Evolutionary conservation across 2,329 filamentous ascomycete species (phyloP), one percentile per base, ranked within the genome.

Genomic region (Cercospora sesami): DNA sequence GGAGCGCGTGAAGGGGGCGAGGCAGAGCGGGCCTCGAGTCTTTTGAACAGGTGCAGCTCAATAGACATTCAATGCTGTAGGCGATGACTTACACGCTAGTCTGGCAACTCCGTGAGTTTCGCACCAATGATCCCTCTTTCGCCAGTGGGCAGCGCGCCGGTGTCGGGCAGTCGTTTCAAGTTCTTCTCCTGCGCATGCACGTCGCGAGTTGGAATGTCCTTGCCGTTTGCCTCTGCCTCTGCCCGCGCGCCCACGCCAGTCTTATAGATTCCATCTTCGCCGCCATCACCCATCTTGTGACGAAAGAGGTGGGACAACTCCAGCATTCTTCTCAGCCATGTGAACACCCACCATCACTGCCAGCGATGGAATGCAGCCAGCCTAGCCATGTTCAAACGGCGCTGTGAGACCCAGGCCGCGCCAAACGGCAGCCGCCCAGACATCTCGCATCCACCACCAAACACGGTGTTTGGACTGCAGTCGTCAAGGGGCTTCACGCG

Each of bases 271-370:
- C 48, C 36, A 31, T 59, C 28, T 23, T 23, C 10, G 28, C 55
- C 18, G 28, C 55, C 55, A 10, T 36, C 55, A 4, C 26, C 26
- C 55, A 30, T 23, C 23, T 8, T 28, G 23, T 28, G 48, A 14
- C 48, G 6, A 23, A 55, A 16, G 48, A 55, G 48, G 48, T 55
- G 48, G 48, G 48, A 30, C 48, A 28, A 14, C 48, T 28, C 48
- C 48, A 55, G 70, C 71, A 73, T 73, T 66, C 60, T 66, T 67
- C 58, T 59, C 68, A 70, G 68, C 71, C 71, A 67, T 67, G 61
- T 68, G 71, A 53, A 64, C 69, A 68, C 69, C 64, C 65, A 64
- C 58, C 53, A 18, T 48, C 53, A 16, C 60, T 31, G 63, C 62
- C 63, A 26, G 63, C 65, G 60, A 59, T 68, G 66, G 70, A 72